Conservation (phyloP, 148 eudicot genomes). For the Salicornia ramosissima region DNA sequence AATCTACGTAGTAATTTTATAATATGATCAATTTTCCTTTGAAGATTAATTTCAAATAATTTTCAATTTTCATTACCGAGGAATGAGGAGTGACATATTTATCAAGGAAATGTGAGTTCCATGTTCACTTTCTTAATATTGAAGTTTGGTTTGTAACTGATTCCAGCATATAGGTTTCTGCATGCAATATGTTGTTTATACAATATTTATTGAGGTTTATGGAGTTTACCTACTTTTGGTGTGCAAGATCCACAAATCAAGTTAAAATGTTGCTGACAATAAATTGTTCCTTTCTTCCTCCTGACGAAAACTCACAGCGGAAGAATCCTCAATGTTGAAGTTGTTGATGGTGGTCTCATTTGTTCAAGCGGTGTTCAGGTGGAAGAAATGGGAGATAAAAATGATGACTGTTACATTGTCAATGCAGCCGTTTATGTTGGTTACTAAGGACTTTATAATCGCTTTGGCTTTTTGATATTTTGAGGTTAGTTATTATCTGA, state of each 20-base stretch:
- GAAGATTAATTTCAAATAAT: neutral
- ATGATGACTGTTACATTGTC: constrained; percentile 89
- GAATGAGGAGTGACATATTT: neutral
- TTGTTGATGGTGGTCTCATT: constrained; percentile 89
- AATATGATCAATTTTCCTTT: neutral
- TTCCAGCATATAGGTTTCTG: neutral
- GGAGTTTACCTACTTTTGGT: neutral
- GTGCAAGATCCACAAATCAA: neutral
- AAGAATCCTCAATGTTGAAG: constrained; percentile 65
- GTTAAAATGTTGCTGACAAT: neutral
- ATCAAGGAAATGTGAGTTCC: neutral
- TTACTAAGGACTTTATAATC: constrained; percentile 33
- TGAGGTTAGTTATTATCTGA: constrained; percentile 12
- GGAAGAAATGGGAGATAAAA: constrained; percentile 98
- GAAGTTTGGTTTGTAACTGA: neutral
- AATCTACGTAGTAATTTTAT: neutral
- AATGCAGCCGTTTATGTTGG: constrained; percentile 98
- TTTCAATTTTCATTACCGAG: neutral
- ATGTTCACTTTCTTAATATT: neutral
- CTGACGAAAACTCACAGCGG: constrained; percentile 45
- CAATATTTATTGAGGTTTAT: neutral
- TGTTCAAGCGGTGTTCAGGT: constrained; percentile 98
- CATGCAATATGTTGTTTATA: neutral
- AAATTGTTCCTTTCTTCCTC: no score
- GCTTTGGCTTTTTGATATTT: neutral